Base-by-base conservation (phyloP, 1,284 basidiomycete genomes). In the Heterobasidion annosum region DNA sequence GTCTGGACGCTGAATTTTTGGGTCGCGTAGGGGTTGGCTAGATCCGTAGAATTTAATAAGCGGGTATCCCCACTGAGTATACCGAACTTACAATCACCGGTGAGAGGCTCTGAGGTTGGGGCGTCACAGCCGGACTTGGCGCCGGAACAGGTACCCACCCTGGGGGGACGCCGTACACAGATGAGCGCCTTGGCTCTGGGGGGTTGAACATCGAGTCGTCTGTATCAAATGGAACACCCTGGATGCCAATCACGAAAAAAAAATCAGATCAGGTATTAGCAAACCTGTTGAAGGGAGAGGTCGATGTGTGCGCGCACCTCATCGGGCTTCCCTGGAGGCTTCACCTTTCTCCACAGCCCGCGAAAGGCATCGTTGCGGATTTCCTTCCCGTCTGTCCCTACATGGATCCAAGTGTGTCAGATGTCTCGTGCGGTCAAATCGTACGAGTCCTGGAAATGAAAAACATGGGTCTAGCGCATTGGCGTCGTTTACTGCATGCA, bases 201-300 rank as follows among this genome's bases (percentile, higher is more conserved):
- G 85, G 86, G 59, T 78, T 83, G 62, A 90, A 85, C 82, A 91
- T 88, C 0, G 81, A 76, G 58, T 91, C 88, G 15, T 84, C 81
- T 1, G 75, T 78, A 59, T 89, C 81, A 57, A 91, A 83, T 0
- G 88, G 88, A 12, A 88, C 67, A 6, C 88, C 88, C 74, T 84
- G 43, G 42, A 15, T 16, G 13, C 16, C 37, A 25, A 25, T 25
- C 25, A 25, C 3, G 25, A 40, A 49, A 37, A 12, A n/a, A 19
- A 50, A 37, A n/a, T 50, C n/a, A 35, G 43, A 34, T 9, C 19
- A 1, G 16, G 16, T 45, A 25, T 25, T 25, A 25, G 13, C 43
- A 45, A 15, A 16, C 43, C 8, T 13, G 19, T 45, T 8, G 43
- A 4, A 9, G 13, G 25, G 8, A 19, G 6, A 18, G 42, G 4